phyloP scores from a whole-genome alignment of 352 stramenopile species.

The Phytophthora ramorum region DNA sequence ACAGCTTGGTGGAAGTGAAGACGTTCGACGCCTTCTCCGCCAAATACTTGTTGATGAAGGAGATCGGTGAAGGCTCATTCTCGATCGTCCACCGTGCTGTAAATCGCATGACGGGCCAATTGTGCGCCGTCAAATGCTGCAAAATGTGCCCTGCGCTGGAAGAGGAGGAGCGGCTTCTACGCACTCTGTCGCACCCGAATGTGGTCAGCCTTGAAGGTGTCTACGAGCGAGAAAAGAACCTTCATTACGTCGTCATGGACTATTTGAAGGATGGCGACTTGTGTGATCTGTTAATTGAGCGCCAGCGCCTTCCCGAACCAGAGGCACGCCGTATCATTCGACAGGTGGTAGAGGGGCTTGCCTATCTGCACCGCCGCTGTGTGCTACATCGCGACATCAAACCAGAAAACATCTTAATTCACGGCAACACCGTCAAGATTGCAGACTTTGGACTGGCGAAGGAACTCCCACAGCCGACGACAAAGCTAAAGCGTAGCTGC shows the following conservation, averaged over 20 bases:
- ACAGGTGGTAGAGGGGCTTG: conserved; percentile 64
- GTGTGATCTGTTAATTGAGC: conserved; percentile 76
- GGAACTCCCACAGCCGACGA: conserved; percentile 52
- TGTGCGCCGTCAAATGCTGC: conserved; percentile 84
- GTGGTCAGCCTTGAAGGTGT: conserved; percentile 74
- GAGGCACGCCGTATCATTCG: conserved; percentile 66
- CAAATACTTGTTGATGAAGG: conserved; percentile 79
- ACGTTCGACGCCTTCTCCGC: conserved; percentile 46
- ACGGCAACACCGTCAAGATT: conserved; percentile 76
- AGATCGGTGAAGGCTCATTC: conserved; percentile 87
- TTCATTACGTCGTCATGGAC: conserved; percentile 88
- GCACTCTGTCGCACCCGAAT: conserved; percentile 69
- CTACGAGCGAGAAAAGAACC: conserved; percentile 64
- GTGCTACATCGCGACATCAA: conserved; percentile 84
- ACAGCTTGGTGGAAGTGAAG: conserved; percentile 22
- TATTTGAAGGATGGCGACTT: conserved; percentile 81
- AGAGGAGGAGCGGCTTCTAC: conserved; percentile 77
- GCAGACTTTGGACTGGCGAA: conserved; percentile 85
- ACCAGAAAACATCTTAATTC: conserved; percentile 83
- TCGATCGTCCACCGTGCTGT: conserved; percentile 84
- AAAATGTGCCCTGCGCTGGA: conserved; percentile 66
- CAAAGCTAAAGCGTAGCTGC: conserved; percentile 68
- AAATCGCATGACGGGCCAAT: conserved; percentile 62
- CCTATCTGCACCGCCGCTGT: conserved; percentile 69
- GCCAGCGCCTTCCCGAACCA: conserved; percentile 60